These are phyloP conservation scores for Penicillium steckii DNA, from an alignment of 495 filamentous ascomycete species.

Conservation along the genomic window DNA sequence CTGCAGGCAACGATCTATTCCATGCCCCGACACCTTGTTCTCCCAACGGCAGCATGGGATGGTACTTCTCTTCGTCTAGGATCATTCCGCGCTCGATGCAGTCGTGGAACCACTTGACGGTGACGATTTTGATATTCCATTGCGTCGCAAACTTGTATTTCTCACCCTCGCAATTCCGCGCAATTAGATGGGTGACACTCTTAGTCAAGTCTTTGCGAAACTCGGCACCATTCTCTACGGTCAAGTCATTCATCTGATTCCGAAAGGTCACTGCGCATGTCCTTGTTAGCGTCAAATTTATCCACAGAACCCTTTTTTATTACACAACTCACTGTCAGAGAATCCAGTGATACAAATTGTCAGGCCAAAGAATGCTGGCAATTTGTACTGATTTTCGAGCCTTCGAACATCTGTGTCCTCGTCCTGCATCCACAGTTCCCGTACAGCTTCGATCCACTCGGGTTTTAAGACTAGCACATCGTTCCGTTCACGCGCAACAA, in stretches of 20 bases:
- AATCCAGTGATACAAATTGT: constrained; percentile 89
- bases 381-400: constrained; percentile 59
- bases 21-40: constrained; percentile 79
- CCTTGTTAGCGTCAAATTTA: neutral
- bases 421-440: constrained; percentile 77
- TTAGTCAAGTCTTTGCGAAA: constrained; percentile 87
- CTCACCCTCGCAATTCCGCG: constrained; percentile 70
- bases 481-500: constrained; percentile 83
- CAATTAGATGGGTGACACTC: constrained; percentile 80
- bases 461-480: constrained; percentile 79
- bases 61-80: constrained; percentile 79
- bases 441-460: constrained; percentile 81
- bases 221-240: constrained; percentile 67
- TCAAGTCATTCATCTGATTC: constrained; percentile 61
- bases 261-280: constrained; percentile 58
- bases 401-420: constrained; percentile 71
- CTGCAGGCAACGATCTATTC: constrained; percentile 49
- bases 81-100: constrained; percentile 91
- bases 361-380: constrained; percentile 63
- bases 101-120: constrained; percentile 80
- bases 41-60: constrained; percentile 64
- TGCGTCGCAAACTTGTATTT: constrained; percentile 83
- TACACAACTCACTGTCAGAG: constrained; percentile 67
- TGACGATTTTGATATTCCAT: constrained; percentile 78
- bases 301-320: too few relatives aligned